Evolutionary conservation across 192 early-diverging fungal species (phyloP), one percentile per base, ranked within the genome.

Genomic region (Hyaloraphidium curvatum): DNA sequence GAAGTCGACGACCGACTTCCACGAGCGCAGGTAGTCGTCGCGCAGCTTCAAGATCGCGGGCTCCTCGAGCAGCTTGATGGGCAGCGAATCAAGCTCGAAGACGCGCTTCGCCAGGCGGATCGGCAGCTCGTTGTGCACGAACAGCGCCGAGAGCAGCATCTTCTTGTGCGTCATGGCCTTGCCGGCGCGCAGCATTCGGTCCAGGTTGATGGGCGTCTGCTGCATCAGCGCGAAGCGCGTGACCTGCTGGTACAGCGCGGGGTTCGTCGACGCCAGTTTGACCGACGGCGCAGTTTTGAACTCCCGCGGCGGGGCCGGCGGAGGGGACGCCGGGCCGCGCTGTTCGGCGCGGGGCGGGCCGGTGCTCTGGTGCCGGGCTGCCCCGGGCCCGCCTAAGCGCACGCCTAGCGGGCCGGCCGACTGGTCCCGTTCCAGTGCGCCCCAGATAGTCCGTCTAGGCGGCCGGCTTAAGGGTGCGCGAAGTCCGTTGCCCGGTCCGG

Each of bases 171-270:
- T 48, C 7, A 48, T 14, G 7, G 43, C 14, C 14, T 48, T 14
- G 23, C 43, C 43, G 7, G 43, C 43, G 43, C 43, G 43, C 17
- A 48, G 43, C 43, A 48, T 48, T 22, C 43, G 43, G 23, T 48
- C 43, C 17, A 48, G 43, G 43, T 48, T 48, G 43, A 48, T 48
- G 7, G 43, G 43, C 5, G 43, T 48, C 19, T 48, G 43, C 11
- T 14, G 43, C 14, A 48, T 48, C 7, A 25, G 25, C 19, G 43
- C 43, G 43, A 48, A 48, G 17, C 17, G 7, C 9, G 25, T 25
- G 4, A 48, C 43, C 7, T 25, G 43, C 43, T 48, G 23, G 25
- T 48, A n/a, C n/a, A n/a, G n/a, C n/a, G n/a, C n/a, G n/a, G n/a
- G n/a, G n/a, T n/a, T n/a, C n/a, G n/a, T n/a, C n/a, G n/a, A n/a